These are phyloP conservation scores for Penicillium freii DNA, from an alignment of 2,329 filamentous ascomycete species.

Conservation along the genomic window DNA sequence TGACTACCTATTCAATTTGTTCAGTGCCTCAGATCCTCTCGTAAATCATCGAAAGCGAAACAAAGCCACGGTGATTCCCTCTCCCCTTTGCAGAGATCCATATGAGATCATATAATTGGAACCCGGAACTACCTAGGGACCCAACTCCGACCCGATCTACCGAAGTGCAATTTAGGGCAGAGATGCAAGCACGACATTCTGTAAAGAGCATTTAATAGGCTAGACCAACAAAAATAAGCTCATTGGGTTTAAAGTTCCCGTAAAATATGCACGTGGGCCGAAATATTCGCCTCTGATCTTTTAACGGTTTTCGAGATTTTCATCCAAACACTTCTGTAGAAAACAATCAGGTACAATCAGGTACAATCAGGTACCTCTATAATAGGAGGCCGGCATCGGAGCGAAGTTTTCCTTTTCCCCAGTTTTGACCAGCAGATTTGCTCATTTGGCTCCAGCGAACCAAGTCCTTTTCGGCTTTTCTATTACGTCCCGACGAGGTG, in stretches of 20 bases:
- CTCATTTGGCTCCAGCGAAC: not conserved
- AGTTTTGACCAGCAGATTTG: not conserved
- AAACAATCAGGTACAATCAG: not conserved
- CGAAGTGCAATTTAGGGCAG: not conserved
- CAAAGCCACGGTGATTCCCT: not conserved
- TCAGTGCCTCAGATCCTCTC: no score
- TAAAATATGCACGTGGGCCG: not conserved
- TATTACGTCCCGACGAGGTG: slow-evolving; percentile 5
- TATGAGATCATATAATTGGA: not conserved
- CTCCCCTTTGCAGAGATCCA: not conserved
- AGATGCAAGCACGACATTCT: not conserved
- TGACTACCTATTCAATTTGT: not conserved
- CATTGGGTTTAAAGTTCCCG: not conserved
- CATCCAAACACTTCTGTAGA: not conserved
- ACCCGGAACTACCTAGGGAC: not conserved
- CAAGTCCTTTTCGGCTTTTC: slow-evolving; percentile 4
- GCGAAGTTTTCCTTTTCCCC: slow-evolving; percentile 8
- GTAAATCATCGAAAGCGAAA: not conserved
- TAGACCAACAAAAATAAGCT: not conserved
- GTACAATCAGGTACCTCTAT: not conserved
- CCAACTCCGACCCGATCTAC: not conserved
- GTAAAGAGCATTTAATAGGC: not conserved
- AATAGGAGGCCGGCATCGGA: slow-evolving; percentile 11
- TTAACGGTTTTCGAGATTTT: not conserved
- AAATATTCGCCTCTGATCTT: not conserved